Conservation (phyloP, 2,329 filamentous ascomycete species). For the Xylariaceae sp. region DNA sequence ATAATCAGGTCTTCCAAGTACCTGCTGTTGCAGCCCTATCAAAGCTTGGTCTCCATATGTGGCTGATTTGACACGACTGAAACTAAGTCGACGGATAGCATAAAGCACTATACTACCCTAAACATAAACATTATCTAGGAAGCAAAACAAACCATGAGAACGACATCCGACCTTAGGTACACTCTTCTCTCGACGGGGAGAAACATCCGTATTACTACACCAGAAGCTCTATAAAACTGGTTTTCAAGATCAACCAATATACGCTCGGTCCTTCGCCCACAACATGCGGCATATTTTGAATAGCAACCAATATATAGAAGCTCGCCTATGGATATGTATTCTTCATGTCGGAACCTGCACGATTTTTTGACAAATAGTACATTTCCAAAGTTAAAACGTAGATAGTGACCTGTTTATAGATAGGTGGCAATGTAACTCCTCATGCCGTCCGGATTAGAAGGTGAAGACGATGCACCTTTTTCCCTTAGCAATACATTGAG, state of each 20-base stretch:
- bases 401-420: slow-evolving; percentile 7
- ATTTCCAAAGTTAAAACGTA: slow-evolving; percentile 2
- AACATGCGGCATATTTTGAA: slow-evolving; percentile 6
- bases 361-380: slow-evolving; percentile 9
- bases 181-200: slow-evolving; percentile 23
- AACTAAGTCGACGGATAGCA: slow-evolving; percentile 13
- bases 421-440: slow-evolving; percentile 13
- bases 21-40: slow-evolving; percentile 20
- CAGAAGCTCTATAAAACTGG: slow-evolving; percentile 5
- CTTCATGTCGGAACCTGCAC: slow-evolving; percentile 2
- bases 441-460: slow-evolving; percentile 4
- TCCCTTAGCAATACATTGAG: neutral
- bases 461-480: neutral
- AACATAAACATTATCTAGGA: slow-evolving; percentile 23
- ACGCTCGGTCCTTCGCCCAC: slow-evolving; percentile 10
- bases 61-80: slow-evolving; percentile 30
- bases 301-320: slow-evolving; percentile 17
- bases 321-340: slow-evolving; percentile 9
- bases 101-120: slow-evolving; percentile 13
- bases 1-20: slow-evolving; percentile 7
- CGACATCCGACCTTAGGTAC: neutral
- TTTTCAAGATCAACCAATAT: slow-evolving; percentile 13
- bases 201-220: slow-evolving; percentile 16
- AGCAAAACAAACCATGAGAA: slow-evolving; percentile 9
- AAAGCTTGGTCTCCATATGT: slow-evolving; percentile 29